Evolutionary conservation across 352 stramenopile genomes (phyloP).

Genomic region (Phytophthora hybrid): DNA sequence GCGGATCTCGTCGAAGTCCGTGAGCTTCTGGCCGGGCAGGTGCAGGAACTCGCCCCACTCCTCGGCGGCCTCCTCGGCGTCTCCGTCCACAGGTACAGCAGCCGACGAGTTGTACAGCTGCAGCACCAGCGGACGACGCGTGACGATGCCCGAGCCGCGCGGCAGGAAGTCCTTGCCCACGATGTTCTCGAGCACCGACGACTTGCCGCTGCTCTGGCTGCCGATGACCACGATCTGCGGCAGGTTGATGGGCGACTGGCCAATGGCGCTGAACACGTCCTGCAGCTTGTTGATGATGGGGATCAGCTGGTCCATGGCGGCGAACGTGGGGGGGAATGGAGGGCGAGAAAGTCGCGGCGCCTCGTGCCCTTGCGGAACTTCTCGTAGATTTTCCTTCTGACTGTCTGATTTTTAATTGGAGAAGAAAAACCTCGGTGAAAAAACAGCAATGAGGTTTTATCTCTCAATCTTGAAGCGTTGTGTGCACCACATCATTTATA

Average conservation of each 20-base stretch:
- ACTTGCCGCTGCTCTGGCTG: constrained; percentile 97
- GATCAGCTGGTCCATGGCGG: constrained; percentile 98
- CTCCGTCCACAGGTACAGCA: constrained; percentile 24
- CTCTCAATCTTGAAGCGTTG: neutral
- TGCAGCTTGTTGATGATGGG: constrained; percentile 99
- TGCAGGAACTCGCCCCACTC: constrained; percentile 99
- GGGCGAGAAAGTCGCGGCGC: too few species aligned
- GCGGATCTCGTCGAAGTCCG: constrained; percentile 97
- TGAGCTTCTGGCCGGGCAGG: constrained; percentile 95
- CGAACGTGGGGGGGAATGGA: neutral
- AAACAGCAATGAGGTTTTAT: constrained; percentile 12
- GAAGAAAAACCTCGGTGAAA: constrained; percentile 16
- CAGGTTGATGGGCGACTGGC: constrained; percentile 95
- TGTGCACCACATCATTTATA: constrained; percentile 16
- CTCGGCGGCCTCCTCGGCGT: constrained; percentile 49
- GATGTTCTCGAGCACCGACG: constrained; percentile 96
- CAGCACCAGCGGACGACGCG: constrained; percentile 96
- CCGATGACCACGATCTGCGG: constrained; percentile 99
- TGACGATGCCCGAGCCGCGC: constrained; percentile 98
- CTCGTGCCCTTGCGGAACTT: too few species aligned
- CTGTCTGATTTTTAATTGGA: constrained; percentile 29
- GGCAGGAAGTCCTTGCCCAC: constrained; percentile 96
- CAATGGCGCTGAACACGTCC: constrained; percentile 98
- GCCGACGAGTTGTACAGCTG: constrained; percentile 96
- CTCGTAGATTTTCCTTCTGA: neutral